Percentiles rank a stretch among this genome's conserved stretches.
Evolutionary conservation across 352 stramenopile species (phyloP).

Genomic region (Pythium sp.): DNA sequence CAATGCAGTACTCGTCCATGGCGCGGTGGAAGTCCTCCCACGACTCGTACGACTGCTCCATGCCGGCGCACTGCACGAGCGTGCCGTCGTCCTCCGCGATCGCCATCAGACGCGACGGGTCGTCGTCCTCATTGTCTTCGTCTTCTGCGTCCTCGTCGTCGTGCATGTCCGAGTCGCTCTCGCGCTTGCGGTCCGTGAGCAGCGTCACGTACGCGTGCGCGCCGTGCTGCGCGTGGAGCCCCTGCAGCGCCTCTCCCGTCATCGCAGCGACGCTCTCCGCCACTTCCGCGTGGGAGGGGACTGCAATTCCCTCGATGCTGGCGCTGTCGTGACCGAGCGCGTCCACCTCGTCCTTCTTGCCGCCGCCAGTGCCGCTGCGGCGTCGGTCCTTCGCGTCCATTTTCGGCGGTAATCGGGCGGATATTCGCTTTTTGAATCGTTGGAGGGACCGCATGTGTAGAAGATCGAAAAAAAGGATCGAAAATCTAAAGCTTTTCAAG

Average conservation of each 20-base stretch:
- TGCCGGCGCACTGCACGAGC: conserved; percentile 63
- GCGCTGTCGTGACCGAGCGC: conserved; percentile 10
- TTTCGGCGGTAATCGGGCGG: not conserved
- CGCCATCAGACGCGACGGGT: conserved; percentile 36
- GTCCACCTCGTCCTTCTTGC: conserved; percentile 17
- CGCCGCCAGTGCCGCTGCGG: conserved; percentile 22
- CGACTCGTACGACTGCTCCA: conserved; percentile 79
- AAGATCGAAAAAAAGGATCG: too few species aligned
- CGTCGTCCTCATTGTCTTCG: conserved; percentile 41
- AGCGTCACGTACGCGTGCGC: conserved; percentile 46
- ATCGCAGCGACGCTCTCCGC: conserved; percentile 18
- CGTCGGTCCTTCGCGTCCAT: conserved; percentile 18
- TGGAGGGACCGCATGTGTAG: not conserved
- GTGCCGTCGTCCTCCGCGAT: conserved; percentile 58
- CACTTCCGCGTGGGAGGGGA: conserved; percentile 17
- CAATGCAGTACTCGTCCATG: conserved; percentile 77
- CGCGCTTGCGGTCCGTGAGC: conserved; percentile 60
- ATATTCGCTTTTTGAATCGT: conserved; percentile 3
- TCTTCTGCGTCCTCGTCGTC: conserved; percentile 44
- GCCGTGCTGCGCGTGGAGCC: conserved; percentile 22
- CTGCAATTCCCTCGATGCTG: conserved; percentile 9
- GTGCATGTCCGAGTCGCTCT: conserved; percentile 52
- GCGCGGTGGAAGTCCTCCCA: conserved; percentile 81
- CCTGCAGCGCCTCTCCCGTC: conserved; percentile 24
- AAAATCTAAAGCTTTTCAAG: too few species aligned